These are phyloP conservation scores for Stagonosporopsis vannaccii DNA, from an alignment of 2,329 filamentous ascomycete species.

Conservation along the genomic window DNA sequence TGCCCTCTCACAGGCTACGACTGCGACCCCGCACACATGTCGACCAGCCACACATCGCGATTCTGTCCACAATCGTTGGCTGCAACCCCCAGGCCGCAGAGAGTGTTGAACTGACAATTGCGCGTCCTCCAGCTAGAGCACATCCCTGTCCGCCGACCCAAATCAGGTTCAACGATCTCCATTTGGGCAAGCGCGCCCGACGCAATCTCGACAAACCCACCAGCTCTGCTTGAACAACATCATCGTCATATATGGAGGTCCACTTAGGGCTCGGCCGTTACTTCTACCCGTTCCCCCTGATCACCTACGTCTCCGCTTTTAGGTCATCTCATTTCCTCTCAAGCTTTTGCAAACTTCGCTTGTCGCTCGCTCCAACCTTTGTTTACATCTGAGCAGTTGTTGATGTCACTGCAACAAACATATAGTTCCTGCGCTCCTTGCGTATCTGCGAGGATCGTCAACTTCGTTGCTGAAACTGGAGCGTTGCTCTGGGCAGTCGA, in stretches of 20 bases:
- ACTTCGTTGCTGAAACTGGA: neutral
- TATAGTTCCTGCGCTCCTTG: neutral
- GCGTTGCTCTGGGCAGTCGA: neutral
- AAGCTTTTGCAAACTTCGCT: slow-evolving; percentile 18
- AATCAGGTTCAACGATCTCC: slow-evolving; percentile 2
- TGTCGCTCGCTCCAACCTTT: slow-evolving; percentile 8
- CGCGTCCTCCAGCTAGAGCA: slow-evolving; percentile 13
- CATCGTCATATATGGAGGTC: slow-evolving; percentile 15
- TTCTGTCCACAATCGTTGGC: slow-evolving; percentile 9
- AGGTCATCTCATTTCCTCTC: slow-evolving; percentile 18
- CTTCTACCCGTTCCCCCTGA: slow-evolving; percentile 19
- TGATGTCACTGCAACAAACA: slow-evolving; percentile 11
- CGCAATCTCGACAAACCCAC: slow-evolving; percentile 19
- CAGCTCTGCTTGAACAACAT: slow-evolving; percentile 15
- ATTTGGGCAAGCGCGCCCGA: slow-evolving; percentile 15
- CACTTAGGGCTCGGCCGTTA: slow-evolving; percentile 15
- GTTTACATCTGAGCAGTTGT: neutral
- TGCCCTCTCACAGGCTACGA: neutral
- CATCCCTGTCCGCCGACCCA: slow-evolving; percentile 9
- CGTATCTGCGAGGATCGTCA: slow-evolving; percentile 2
- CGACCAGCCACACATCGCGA: slow-evolving; percentile 4
- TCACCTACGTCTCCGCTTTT: slow-evolving; percentile 19
- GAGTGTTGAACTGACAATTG: slow-evolving; percentile 18
- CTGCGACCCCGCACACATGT: slow-evolving; percentile 3
- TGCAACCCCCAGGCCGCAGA: slow-evolving; percentile 9